phyloP scores from a whole-genome alignment of 2,329 filamentous ascomycete species.

The Chalara sp. region DNA sequence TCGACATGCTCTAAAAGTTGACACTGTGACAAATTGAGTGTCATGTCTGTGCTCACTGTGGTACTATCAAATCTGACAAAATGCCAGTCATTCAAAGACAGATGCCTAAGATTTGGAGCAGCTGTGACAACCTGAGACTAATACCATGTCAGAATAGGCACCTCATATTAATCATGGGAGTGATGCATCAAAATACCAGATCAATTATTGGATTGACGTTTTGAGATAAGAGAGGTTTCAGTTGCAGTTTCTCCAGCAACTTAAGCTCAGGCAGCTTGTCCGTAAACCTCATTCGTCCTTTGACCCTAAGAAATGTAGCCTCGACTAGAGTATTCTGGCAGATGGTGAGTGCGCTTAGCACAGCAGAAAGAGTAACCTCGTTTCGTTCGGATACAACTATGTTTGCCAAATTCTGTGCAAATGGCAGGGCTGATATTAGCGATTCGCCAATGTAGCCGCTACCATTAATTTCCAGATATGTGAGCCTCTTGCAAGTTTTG shows the following conservation, averaged over 20 bases:
- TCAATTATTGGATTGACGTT: too few relatives aligned
- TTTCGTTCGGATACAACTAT: conserved; percentile 12
- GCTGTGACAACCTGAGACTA: too few relatives aligned
- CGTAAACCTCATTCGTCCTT: neutral
- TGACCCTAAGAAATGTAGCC: conserved; percentile 10
- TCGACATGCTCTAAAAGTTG: neutral
- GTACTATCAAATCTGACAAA: too few relatives aligned
- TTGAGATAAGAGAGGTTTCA: neutral
- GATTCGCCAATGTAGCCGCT: conserved; percentile 19
- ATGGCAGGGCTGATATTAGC: conserved; percentile 14
- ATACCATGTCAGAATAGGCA: too few relatives aligned
- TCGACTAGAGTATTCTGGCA: conserved; percentile 15
- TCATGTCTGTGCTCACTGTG: too few relatives aligned
- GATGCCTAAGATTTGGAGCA: too few relatives aligned
- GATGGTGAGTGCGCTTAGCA: conserved; percentile 8
- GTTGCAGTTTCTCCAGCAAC: conserved; percentile 11
- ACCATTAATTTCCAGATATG: conserved; percentile 17
- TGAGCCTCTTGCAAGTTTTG: conserved; percentile 19
- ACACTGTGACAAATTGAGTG: too few relatives aligned
- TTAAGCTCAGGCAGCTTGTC: conserved; percentile 9
- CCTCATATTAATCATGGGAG: too few relatives aligned
- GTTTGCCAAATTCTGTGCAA: conserved; percentile 14
- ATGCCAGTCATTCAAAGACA: too few relatives aligned
- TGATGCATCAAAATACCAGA: too few relatives aligned
- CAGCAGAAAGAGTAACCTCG: conserved; percentile 11